Conservation (phyloP, 169 alveolate species). For the Plasmodium cynomolgi region DNA sequence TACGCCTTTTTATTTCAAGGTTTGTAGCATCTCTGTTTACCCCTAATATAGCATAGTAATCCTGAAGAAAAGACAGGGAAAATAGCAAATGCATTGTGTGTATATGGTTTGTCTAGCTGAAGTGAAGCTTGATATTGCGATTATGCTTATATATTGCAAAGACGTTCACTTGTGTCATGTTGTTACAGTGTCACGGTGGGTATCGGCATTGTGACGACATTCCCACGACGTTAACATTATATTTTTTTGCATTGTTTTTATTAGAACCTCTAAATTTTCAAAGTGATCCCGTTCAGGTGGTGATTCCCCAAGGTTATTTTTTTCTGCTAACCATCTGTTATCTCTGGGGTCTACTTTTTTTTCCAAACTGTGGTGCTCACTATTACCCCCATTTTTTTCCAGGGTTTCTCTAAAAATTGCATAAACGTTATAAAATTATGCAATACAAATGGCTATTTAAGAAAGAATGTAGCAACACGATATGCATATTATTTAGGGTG, state of each 20-base stretch:
- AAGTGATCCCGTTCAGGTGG: not conserved
- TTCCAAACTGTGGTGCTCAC: not conserved
- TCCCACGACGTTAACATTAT: not conserved
- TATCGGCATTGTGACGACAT: not conserved
- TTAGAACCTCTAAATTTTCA: not conserved
- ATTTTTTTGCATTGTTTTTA: not conserved
- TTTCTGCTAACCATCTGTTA: slow-evolving; percentile 2
- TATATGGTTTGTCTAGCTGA: not conserved
- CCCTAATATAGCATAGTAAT: slow-evolving; percentile 83
- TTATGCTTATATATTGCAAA: not conserved
- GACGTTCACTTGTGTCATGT: not conserved
- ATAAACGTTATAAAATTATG: slow-evolving; percentile 3
- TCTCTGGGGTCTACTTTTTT: not conserved
- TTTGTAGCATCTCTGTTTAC: slow-evolving; percentile 79
- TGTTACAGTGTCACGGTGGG: not conserved
- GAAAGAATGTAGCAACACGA: not conserved
- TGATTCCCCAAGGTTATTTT: not conserved
- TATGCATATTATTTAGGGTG: not conserved
- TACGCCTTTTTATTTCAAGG: slow-evolving; percentile 93
- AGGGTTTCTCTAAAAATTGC: not conserved
- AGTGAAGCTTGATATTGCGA: not conserved
- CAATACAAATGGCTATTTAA: not conserved
- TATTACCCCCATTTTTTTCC: not conserved
- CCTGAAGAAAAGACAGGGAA: slow-evolving; percentile 50
- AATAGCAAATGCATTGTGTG: not conserved